Evolutionary conservation across 208 protist genomes (phyloP).

Genomic region (Leishmania aethiopica): DNA sequence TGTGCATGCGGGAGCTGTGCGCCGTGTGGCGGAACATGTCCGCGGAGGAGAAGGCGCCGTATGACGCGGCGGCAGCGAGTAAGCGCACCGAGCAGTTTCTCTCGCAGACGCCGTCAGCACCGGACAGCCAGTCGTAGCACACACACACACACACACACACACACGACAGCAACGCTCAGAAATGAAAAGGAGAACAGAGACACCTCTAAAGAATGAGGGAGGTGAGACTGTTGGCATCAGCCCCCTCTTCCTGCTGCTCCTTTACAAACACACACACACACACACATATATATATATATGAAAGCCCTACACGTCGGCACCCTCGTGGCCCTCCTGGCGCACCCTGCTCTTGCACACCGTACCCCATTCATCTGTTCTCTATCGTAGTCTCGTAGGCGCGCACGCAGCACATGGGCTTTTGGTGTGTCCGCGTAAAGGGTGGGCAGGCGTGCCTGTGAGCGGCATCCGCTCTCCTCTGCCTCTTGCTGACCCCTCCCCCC

Average conservation of each 20-base stretch:
- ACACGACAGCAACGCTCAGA: not conserved
- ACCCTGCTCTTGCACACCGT: not conserved
- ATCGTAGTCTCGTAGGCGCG: not conserved
- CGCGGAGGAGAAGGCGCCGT: slow-evolving; percentile 51
- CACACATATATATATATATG: not conserved
- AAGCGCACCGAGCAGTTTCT: slow-evolving; percentile 33
- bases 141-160: not conserved
- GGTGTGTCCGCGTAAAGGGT: not conserved
- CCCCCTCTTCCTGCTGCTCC: not conserved
- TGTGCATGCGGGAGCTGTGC: slow-evolving; percentile 19
- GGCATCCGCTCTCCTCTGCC: not conserved
- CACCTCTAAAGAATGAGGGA: not conserved
- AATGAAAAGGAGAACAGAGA: not conserved
- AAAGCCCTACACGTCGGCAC: not conserved
- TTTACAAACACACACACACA: not conserved
- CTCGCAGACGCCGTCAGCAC: not conserved
- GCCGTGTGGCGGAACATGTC: slow-evolving; percentile 53
- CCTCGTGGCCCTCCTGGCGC: not conserved
- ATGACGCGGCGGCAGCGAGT: slow-evolving; percentile 54
- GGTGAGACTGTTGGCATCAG: not conserved
- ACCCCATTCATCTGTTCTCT: slow-evolving; percentile 1
- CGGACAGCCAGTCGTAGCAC: not conserved
- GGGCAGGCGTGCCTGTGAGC: not conserved
- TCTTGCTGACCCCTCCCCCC: not conserved
- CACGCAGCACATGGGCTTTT: not conserved